Percentiles rank a stretch among this genome's conserved stretches.
Evolutionary conservation across 2,329 filamentous ascomycete species (phyloP).

Genomic region (Hypocrella siamensis): DNA sequence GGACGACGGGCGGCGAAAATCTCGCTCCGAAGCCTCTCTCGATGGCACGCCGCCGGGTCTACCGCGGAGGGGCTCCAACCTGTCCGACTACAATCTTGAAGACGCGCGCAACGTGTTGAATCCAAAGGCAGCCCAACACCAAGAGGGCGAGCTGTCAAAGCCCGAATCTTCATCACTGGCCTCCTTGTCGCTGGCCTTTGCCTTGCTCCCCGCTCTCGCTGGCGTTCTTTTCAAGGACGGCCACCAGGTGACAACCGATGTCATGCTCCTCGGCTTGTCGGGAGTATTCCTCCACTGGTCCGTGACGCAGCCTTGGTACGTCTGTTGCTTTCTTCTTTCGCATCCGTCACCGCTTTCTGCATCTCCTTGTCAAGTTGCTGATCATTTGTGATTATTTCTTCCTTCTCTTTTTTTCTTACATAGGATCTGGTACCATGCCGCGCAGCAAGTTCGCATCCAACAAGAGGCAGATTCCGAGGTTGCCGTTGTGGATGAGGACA

Average conservation of each 20-base stretch:
- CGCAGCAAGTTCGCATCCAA: slow-evolving; percentile 43
- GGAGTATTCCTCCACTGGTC: slow-evolving; percentile 88
- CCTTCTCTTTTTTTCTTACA: slow-evolving; percentile 1
- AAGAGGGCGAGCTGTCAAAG: slow-evolving; percentile 19
- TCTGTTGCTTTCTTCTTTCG: background rate
- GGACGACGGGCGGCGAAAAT: slow-evolving; percentile 15
- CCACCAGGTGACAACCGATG: slow-evolving; percentile 66
- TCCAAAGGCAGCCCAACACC: slow-evolving; percentile 20
- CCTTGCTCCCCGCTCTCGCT: slow-evolving; percentile 70
- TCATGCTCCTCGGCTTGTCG: slow-evolving; percentile 64
- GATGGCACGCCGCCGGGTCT: slow-evolving; percentile 7
- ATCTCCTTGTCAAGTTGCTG: background rate
- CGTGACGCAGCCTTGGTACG: slow-evolving; percentile 75
- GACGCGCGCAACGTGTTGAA: slow-evolving; percentile 57
- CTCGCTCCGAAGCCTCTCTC: slow-evolving; percentile 13
- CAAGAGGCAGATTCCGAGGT: slow-evolving; percentile 23
- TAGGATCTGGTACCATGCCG: slow-evolving; percentile 61
- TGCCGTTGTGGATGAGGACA: slow-evolving; percentile 1
- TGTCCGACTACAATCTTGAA: slow-evolving; percentile 60
- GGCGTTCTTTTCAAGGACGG: slow-evolving; percentile 78
- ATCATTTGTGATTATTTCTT: background rate
- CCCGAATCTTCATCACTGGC: slow-evolving; percentile 56
- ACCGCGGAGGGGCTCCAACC: slow-evolving; percentile 57
- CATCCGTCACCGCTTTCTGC: background rate
- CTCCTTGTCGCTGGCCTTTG: slow-evolving; percentile 67